phyloP scores from a whole-genome alignment of 208 protist genomes.

The Kentomonas sorsogonicus region DNA sequence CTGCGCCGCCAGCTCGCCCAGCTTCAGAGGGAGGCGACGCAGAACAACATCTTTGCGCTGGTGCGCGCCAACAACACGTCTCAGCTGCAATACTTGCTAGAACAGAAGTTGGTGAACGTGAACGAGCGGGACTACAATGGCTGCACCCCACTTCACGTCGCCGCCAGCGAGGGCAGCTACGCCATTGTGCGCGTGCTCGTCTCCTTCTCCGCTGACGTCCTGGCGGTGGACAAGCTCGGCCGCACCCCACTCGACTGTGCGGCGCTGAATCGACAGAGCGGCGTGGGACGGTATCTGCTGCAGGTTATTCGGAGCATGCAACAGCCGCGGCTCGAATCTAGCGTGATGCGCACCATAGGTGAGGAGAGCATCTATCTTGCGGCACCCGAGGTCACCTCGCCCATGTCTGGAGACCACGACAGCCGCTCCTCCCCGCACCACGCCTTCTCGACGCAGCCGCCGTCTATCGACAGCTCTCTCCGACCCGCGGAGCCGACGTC shows the following conservation, averaged over 20 bases:
- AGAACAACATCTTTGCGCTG: slow-evolving; percentile 74
- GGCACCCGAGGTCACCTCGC: too few species aligned
- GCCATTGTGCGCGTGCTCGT: slow-evolving; percentile 71
- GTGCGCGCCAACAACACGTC: slow-evolving; percentile 73
- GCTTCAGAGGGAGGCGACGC: slow-evolving; percentile 51
- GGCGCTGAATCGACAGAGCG: slow-evolving; percentile 72
- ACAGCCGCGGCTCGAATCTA: background rate
- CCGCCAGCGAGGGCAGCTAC: slow-evolving; percentile 72
- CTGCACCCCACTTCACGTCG: slow-evolving; percentile 82
- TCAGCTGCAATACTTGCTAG: slow-evolving; percentile 71
- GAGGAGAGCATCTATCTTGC: too few species aligned
- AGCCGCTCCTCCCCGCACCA: too few species aligned
- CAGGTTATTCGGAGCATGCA: slow-evolving; percentile 37
- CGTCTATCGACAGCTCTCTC: too few species aligned
- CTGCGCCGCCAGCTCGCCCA: slow-evolving; percentile 47
- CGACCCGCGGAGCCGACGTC: too few species aligned
- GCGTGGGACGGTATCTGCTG: slow-evolving; percentile 61
- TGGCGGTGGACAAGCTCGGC: slow-evolving; percentile 63
- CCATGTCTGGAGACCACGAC: too few species aligned
- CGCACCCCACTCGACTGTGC: slow-evolving; percentile 81
- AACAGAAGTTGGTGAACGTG: slow-evolving; percentile 52
- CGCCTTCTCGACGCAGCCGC: too few species aligned
- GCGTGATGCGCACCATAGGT: too few species aligned
- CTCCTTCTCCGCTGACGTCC: slow-evolving; percentile 74
- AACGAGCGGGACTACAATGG: slow-evolving; percentile 86